Conservation (phyloP, 2,329 filamentous ascomycete genomes). For the Aureobasidium melanogenum region DNA sequence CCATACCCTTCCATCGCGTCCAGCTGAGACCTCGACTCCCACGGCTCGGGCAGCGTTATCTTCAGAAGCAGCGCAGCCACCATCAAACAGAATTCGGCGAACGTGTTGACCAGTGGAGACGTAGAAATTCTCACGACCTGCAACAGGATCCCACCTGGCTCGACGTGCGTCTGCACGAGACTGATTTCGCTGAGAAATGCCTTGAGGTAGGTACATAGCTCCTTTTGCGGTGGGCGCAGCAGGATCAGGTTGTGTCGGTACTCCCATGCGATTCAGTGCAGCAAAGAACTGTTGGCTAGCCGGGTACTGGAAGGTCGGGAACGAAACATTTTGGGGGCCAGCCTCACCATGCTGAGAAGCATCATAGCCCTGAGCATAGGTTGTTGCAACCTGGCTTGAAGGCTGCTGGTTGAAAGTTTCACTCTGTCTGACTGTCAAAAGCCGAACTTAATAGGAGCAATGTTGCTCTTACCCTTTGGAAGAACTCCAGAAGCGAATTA, state of each 20-base stretch:
- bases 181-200: conserved; percentile 28
- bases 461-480: conserved; percentile 17
- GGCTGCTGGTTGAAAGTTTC: conserved; percentile 25
- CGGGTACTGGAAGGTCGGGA: conserved; percentile 13
- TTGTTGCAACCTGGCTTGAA: conserved; percentile 25
- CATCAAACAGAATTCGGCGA: conserved; percentile 26
- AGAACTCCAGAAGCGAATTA: conserved; percentile 35
- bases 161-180: conserved; percentile 32
- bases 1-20: background rate
- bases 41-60: conserved; percentile 11
- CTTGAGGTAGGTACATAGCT: conserved; percentile 30
- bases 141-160: conserved; percentile 32
- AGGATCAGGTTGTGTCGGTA: conserved; percentile 30
- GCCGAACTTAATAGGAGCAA: too few relatives aligned
- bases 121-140: conserved; percentile 28
- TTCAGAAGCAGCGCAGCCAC: conserved; percentile 14
- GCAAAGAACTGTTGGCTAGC: conserved; percentile 23
- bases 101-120: conserved; percentile 29
- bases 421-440: background rate
- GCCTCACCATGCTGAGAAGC: conserved; percentile 32
- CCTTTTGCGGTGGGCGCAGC: conserved; percentile 31
- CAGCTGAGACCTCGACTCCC: conserved; percentile 12
- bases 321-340: conserved; percentile 40
- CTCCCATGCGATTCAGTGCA: conserved; percentile 29
- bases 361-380: conserved; percentile 33